Evolutionary conservation across 1,139 yeast genomes (phyloP).

Genomic region (Taphrina communis): DNA sequence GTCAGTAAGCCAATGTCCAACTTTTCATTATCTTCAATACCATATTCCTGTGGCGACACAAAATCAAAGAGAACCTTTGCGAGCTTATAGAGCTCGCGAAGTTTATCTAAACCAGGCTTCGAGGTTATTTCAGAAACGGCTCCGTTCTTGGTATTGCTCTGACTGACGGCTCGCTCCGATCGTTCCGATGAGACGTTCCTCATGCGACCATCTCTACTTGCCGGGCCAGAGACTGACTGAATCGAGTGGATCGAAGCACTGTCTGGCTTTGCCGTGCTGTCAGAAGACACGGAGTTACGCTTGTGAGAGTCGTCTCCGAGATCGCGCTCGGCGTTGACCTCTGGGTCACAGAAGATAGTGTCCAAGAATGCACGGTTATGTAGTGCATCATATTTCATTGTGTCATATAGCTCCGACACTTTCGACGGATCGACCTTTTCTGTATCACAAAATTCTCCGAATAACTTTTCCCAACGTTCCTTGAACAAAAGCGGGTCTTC

Average conservation of each 20-base stretch:
- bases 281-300: slow-evolving; percentile 32
- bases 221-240: not conserved
- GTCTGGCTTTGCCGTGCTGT: slow-evolving; percentile 12
- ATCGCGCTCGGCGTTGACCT: slow-evolving; percentile 47
- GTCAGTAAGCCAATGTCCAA: slow-evolving; percentile 94
- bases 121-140: slow-evolving; percentile 16
- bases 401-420: slow-evolving; percentile 93
- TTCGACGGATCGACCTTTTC: slow-evolving; percentile 98
- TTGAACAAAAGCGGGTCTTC: slow-evolving; percentile 89
- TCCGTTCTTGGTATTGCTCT: slow-evolving; percentile 23
- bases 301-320: slow-evolving; percentile 28
- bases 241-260: slow-evolving; percentile 28
- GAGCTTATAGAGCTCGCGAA: slow-evolving; percentile 84
- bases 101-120: slow-evolving; percentile 46
- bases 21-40: slow-evolving; percentile 93
- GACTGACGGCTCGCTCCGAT: slow-evolving; percentile 5
- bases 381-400: slow-evolving; percentile 97
- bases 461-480: slow-evolving; percentile 97
- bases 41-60: slow-evolving; percentile 98
- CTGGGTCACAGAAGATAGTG: slow-evolving; percentile 77
- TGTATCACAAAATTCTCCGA: slow-evolving; percentile 87
- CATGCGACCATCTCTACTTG: slow-evolving; percentile 1
- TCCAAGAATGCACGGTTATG: slow-evolving; percentile 91
- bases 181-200: slow-evolving; percentile 25
- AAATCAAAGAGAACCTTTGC: slow-evolving; percentile 95